A percentile compares a stretch with the other conserved stretches of the same genome.
phyloP scores from a whole-genome alignment of 257 asterid genomes.

The Ligustrum vulgare region DNA sequence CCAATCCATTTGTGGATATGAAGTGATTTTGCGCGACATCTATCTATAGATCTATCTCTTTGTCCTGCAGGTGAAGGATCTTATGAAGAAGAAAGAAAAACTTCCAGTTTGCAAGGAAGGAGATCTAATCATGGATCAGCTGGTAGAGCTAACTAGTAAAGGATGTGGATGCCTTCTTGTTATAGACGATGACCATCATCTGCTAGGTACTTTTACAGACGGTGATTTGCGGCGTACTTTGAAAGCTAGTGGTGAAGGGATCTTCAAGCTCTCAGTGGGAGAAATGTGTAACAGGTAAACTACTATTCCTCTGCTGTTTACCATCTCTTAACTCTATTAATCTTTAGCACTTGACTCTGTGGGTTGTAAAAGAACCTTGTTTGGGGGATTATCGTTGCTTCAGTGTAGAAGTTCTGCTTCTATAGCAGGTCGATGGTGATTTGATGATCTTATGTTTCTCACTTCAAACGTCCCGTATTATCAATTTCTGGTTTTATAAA shows the following conservation, averaged over 20 bases:
- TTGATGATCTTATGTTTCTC: too few species aligned
- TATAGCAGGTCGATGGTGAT: too few species aligned
- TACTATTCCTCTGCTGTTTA: not conserved
- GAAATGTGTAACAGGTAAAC: conserved; percentile 88
- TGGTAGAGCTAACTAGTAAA: conserved; percentile 87
- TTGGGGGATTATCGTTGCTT: too few species aligned
- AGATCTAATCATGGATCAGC: conserved; percentile 88
- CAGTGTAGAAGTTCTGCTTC: too few species aligned
- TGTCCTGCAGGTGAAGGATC: conserved; percentile 75
- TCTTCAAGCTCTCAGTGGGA: conserved; percentile 48
- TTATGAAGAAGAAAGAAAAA: conserved; percentile 80
- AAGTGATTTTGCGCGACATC: not conserved
- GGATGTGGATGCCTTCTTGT: conserved; percentile 96
- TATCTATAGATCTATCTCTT: not conserved
- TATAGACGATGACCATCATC: conserved; percentile 51
- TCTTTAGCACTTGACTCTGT: too few species aligned
- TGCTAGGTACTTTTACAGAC: conserved; percentile 90
- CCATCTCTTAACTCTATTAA: not conserved
- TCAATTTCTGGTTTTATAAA: not conserved
- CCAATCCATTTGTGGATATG: not conserved
- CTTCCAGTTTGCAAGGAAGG: conserved; percentile 84
- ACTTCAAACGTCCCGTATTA: not conserved
- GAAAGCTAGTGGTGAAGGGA: conserved; percentile 74
- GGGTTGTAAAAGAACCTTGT: too few species aligned
- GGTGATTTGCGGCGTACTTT: conserved; percentile 89